Evolutionary conservation across 441 rosid species (phyloP).

Genomic region (Viola pubescens): DNA sequence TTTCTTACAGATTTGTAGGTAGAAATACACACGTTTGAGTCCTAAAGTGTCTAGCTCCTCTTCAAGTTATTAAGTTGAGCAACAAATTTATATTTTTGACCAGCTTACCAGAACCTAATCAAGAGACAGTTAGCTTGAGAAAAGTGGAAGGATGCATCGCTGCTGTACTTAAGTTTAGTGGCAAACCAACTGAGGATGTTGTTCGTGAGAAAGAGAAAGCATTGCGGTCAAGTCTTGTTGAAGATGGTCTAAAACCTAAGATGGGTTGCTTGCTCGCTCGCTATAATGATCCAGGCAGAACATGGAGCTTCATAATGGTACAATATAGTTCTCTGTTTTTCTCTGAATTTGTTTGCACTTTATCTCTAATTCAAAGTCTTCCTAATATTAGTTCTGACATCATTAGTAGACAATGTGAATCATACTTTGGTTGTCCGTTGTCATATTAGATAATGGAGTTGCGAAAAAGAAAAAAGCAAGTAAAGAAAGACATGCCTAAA

Average conservation of each 20-base stretch:
- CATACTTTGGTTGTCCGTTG: background rate
- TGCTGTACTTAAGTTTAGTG: constrained; percentile 72
- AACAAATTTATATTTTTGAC: constrained; percentile 3
- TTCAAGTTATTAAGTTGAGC: background rate
- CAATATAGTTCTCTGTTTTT: background rate
- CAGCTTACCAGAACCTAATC: constrained; percentile 65
- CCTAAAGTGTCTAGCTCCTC: background rate
- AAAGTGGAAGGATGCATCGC: constrained; percentile 61
- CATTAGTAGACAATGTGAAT: background rate
- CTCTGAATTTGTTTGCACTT: constrained; percentile 1
- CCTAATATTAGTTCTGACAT: background rate
- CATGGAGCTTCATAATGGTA: constrained; percentile 71
- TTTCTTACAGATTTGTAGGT: background rate
- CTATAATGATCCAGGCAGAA: constrained; percentile 84
- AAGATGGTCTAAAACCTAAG: constrained; percentile 60
- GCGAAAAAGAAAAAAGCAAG: background rate
- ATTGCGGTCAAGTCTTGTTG: constrained; percentile 40
- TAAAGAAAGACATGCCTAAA: background rate
- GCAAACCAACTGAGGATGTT: constrained; percentile 65
- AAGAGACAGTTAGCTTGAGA: constrained; percentile 52
- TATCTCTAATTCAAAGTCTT: background rate
- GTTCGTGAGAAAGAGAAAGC: constrained; percentile 44
- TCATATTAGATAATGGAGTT: background rate
- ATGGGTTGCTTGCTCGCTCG: constrained; percentile 71
- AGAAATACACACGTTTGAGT: background rate